Evolutionary conservation across 2,329 filamentous ascomycete species (phyloP), one percentile per base, ranked within the genome.

Genomic region (Lachnellula arida): DNA sequence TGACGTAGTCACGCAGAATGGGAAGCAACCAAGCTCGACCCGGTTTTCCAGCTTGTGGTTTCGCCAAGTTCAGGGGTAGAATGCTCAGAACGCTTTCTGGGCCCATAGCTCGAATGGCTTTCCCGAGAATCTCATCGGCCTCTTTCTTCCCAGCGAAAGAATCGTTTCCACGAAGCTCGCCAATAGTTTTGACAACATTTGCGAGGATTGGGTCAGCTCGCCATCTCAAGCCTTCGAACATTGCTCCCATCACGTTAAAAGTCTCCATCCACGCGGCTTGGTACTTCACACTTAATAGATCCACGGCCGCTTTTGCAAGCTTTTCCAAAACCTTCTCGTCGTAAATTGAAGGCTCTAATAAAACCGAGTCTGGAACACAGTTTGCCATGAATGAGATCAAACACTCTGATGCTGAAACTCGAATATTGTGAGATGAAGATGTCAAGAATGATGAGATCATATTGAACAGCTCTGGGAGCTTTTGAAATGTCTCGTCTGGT

Each of bases 21-120:
- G 94, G 94, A 51, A 99, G 81, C 75, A 99, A 82, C 94, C 94
- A 99, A 15, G 94, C 94, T 68, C 94, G 82, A 51, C 94, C 94
- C 23, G 88, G 83, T 67, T 96, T 84, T 15, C 87, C 88, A 65
- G 85, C 81, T 61, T 84, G 84, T 22, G 91, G 88, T 68, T 87
- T 88, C 43, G 84, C 78, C 11, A 99, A 81, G 70, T 97, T 97
- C 57, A 97, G 76, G 4, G 94, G 93, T 35, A 99, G 79, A 22
- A 95, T 85, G 1, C 83, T 79, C 32, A 99, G 81, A 0, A 97
- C 88, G 4, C 86, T 84, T 62, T 91, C 88, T 0, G 94, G 91
- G 0, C 94, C 94, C 85, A 97, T 94, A 8, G 91, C 91, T 60
- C 86, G 83, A 60, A 97, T 85, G 5, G 93, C 94, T 68, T 89